A percentile compares a stretch with the other conserved stretches of the same genome.
Conservation (phyloP, 2,329 filamentous ascomycete genomes). For the Cladobotryum protrusum region DNA sequence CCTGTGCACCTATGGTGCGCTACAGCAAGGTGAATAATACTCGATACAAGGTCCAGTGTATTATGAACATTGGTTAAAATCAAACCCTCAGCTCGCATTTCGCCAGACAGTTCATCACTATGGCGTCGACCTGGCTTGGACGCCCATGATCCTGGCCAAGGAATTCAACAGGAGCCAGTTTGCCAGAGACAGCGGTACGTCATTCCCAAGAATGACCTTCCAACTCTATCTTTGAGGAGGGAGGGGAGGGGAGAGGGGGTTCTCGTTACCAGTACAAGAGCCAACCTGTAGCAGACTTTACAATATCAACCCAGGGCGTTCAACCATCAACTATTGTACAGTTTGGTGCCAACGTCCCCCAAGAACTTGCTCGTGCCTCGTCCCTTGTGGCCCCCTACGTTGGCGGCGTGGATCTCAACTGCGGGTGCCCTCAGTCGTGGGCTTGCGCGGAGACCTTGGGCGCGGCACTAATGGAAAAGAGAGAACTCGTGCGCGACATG, state of each 20-base stretch:
- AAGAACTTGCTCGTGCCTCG: conserved; percentile 57
- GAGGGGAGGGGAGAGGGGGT: no score
- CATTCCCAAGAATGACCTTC: background rate
- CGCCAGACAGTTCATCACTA: conserved; percentile 60
- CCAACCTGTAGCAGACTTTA: conserved; percentile 43
- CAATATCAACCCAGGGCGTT: conserved; percentile 45
- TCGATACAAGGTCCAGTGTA: background rate
- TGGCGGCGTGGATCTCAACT: conserved; percentile 64
- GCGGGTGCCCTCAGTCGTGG: conserved; percentile 68
- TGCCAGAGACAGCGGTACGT: conserved; percentile 54
- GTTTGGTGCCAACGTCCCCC: conserved; percentile 57
- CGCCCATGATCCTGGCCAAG: conserved; percentile 65
- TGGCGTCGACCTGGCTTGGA: conserved; percentile 62
- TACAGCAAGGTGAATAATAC: conserved; percentile 46
- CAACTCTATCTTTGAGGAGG: background rate
- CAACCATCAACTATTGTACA: conserved; percentile 60
- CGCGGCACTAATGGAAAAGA: conserved; percentile 61
- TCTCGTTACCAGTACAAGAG: background rate
- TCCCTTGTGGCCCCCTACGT: conserved; percentile 55
- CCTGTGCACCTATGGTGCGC: conserved; percentile 63
- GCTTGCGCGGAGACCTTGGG: conserved; percentile 62
- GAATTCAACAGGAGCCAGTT: conserved; percentile 58
- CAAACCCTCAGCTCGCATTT: conserved; percentile 53
- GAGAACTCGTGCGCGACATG: conserved; percentile 61
- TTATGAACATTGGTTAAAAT: background rate